Evolutionary conservation across 2,329 filamentous ascomycete species (phyloP).

Genomic region (Pyrenophora tritici-repentis): DNA sequence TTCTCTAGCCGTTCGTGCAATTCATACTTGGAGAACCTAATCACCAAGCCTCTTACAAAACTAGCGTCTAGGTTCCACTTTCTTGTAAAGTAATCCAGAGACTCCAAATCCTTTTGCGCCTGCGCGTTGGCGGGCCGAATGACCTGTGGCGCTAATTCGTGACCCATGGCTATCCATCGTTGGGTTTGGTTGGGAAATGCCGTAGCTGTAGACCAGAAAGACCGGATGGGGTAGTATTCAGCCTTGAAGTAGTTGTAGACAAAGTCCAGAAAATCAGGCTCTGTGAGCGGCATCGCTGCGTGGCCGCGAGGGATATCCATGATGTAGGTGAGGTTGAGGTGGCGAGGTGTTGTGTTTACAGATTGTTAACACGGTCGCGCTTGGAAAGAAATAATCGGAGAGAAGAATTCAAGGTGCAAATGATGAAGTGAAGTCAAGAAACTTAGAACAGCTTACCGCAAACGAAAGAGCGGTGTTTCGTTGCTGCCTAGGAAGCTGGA

Average conservation of each 20-base stretch:
- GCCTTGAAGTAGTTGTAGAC: slow-evolving; percentile 47
- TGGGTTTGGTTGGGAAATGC: slow-evolving; percentile 37
- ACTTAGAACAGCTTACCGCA: too few species aligned
- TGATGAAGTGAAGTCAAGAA: too few species aligned
- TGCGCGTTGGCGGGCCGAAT: slow-evolving; percentile 45
- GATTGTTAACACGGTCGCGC: neutral
- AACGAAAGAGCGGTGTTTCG: slow-evolving; percentile 18
- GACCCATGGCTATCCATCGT: slow-evolving; percentile 43
- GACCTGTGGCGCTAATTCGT: slow-evolving; percentile 36
- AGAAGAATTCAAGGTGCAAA: too few species aligned
- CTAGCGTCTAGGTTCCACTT: slow-evolving; percentile 39
- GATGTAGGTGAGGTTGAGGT: slow-evolving; percentile 6
- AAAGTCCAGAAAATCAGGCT: slow-evolving; percentile 43
- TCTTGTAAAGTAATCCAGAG: slow-evolving; percentile 39
- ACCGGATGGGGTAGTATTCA: slow-evolving; percentile 46
- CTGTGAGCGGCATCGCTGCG: slow-evolving; percentile 40
- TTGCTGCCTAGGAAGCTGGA: slow-evolving; percentile 38
- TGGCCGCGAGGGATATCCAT: slow-evolving; percentile 43
- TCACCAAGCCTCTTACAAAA: slow-evolving; percentile 41
- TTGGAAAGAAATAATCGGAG: too few species aligned
- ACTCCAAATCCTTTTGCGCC: slow-evolving; percentile 45
- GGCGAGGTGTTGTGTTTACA: slow-evolving; percentile 12
- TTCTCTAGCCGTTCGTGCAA: slow-evolving; percentile 45
- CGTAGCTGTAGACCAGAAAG: slow-evolving; percentile 43
- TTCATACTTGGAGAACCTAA: slow-evolving; percentile 43